These are phyloP conservation scores for Antrodiella citrinella DNA, from an alignment of 768 basidiomycete species.

Conservation along the genomic window DNA sequence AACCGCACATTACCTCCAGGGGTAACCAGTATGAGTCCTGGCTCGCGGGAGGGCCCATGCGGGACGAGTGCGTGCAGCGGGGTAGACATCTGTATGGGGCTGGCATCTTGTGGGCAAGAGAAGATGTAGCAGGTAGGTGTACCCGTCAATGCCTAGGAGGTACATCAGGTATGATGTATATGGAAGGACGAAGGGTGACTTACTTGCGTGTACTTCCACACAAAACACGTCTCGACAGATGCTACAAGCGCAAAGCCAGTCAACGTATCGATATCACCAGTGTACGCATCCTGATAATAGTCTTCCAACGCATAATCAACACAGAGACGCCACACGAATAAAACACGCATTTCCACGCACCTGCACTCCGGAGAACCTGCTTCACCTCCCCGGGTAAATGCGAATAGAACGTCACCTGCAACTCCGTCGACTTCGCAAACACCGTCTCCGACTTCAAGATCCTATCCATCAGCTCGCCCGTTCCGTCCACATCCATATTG, in stretches of 20 bases:
- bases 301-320: conserved; percentile 31
- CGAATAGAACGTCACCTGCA: conserved; percentile 60
- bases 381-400: conserved; percentile 66
- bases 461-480: conserved; percentile 33
- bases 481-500: conserved; percentile 64
- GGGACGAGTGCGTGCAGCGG: conserved; percentile 53
- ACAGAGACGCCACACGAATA: not conserved
- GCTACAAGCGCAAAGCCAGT: conserved; percentile 72
- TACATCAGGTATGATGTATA: not conserved
- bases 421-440: conserved; percentile 69
- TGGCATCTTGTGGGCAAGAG: conserved; percentile 45
- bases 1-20: conserved; percentile 66
- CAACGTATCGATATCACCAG: conserved; percentile 60
- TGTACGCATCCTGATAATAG: conserved; percentile 58
- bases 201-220: conserved; percentile 76
- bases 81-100: conserved; percentile 44
- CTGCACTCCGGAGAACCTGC: conserved; percentile 60
- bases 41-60: conserved; percentile 62
- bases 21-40: conserved; percentile 77
- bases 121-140: conserved; percentile 82
- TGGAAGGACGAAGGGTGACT: conserved; percentile 11
- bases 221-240: conserved; percentile 68
- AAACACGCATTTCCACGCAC: conserved; percentile 27
- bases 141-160: conserved; percentile 47
- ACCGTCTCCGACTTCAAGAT: conserved; percentile 26